Conservation (phyloP, 2,329 filamentous ascomycete species). For the Aspergillus oerlinghausenensis region DNA sequence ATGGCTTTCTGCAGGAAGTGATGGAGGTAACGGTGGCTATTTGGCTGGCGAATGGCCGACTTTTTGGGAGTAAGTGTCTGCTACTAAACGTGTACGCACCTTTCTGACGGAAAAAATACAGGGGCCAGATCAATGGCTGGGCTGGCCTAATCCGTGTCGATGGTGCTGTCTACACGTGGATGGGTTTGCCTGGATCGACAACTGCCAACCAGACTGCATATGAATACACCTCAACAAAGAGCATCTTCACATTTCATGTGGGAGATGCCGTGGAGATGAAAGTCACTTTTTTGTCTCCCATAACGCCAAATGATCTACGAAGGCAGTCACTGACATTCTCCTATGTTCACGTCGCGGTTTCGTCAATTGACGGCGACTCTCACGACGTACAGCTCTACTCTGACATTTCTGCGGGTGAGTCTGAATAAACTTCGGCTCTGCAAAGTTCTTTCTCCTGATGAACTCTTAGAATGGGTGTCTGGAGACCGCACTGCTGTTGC, state of each 20-base stretch:
- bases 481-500: slow-evolving; percentile 55
- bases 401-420: slow-evolving; percentile 64
- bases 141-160: slow-evolving; percentile 67
- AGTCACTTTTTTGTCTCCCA: slow-evolving; percentile 66
- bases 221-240: slow-evolving; percentile 68
- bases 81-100: not conserved
- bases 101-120: slow-evolving; percentile 14
- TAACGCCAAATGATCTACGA: slow-evolving; percentile 61
- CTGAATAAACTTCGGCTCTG: not conserved
- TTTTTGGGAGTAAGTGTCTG: slow-evolving; percentile 60
- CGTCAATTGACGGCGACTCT: slow-evolving; percentile 55
- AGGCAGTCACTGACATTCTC: slow-evolving; percentile 67
- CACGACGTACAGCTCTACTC: slow-evolving; percentile 68
- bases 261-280: slow-evolving; percentile 59
- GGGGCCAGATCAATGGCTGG: slow-evolving; percentile 59
- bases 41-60: slow-evolving; percentile 65
- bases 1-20: slow-evolving; percentile 60
- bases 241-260: slow-evolving; percentile 64
- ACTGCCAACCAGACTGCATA: slow-evolving; percentile 56
- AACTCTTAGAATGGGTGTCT: slow-evolving; percentile 62
- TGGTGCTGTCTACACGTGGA: slow-evolving; percentile 60
- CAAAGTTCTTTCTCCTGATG: slow-evolving; percentile 1
- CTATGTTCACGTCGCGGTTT: slow-evolving; percentile 62
- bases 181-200: slow-evolving; percentile 53
- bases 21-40: slow-evolving; percentile 61